Evolutionary conservation across 768 basidiomycete species (phyloP), one percentile per base, ranked within the genome.

Genomic region (Boletus rubescentipes): DNA sequence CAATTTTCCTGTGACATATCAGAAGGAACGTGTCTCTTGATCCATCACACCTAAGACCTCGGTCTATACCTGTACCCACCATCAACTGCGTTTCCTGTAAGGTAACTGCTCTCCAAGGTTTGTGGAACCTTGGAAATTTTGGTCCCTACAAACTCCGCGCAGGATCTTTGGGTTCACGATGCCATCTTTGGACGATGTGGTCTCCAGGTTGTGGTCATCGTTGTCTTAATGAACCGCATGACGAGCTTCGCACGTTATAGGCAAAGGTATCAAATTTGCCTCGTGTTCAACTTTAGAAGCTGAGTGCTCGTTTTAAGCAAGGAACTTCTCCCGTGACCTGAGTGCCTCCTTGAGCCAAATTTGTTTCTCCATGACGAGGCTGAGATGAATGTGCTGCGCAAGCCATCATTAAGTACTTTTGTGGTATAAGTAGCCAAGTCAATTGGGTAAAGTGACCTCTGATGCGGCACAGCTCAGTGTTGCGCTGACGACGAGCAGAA

Each of bases 11-110:
- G 36, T 49, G 43, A 47, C 44, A 18, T 20, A 51, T 54, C 55
- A 44, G 43, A 50, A 50, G 40, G 42, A 49, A n/a, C n/a, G 49
- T 10, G 36, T 20, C 30, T 49, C 37, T 23, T 51, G 11, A 51
- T 59, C 26, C 32, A 55, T 60, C 43, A 60, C 21, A 58, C 61
- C 50, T 62, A n/a, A n/a, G n/a, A n/a, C 65, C 63, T 67, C 63
- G 66, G 68, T 63, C 53, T 55, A 59, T 57, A 43, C 36, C 53
- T 55, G 58, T 57, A 43, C 36, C 59, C 53, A 62, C 55, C 47
- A 46, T 49, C 40, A 46, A 45, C 38, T 41, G 40, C 45, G 34
- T 51, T 47, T 58, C 54, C 20, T 44, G 57, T 60, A 59, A 61
- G 58, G 59, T 38, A 57, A 59, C 21, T 32, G 21, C 48, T 55